A percentile compares a stretch with the other conserved stretches of the same genome.
Conservation (phyloP, 257 asterid species). For the Nicotiana obtusifolia region DNA sequence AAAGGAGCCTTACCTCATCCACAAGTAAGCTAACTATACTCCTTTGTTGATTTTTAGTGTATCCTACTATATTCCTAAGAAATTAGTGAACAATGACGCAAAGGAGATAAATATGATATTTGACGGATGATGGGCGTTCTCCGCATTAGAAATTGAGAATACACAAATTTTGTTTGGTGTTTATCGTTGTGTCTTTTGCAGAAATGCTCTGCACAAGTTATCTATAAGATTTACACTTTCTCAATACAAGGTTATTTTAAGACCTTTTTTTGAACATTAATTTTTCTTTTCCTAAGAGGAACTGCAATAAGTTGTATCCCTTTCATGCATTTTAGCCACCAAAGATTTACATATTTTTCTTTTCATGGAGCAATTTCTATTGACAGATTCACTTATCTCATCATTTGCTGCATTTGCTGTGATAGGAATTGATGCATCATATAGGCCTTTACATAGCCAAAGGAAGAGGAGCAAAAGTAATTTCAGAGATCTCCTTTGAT, state of each 20-base stretch:
- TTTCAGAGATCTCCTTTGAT: conserved; percentile 47
- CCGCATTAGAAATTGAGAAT: background rate
- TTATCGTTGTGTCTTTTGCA: background rate
- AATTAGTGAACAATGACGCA: background rate
- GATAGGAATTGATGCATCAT: conserved; percentile 78
- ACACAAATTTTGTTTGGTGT: background rate
- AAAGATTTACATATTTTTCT: background rate
- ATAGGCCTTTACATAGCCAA: conserved; percentile 79
- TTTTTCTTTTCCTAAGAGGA: background rate
- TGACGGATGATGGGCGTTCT: background rate
- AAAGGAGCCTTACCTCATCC: conserved; percentile 87
- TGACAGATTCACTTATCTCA: conserved; percentile 4
- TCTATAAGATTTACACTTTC: background rate
- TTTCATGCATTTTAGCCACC: background rate
- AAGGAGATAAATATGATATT: background rate
- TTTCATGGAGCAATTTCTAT: background rate
- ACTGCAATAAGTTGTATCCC: background rate
- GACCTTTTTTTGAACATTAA: background rate
- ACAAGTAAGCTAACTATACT: conserved; percentile 47
- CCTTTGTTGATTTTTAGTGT: background rate
- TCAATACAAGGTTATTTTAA: background rate
- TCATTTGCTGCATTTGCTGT: background rate
- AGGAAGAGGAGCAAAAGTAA: conserved; percentile 86
- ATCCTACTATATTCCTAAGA: background rate
- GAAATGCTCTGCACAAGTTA: background rate